phyloP scores from a whole-genome alignment of 2,329 filamentous ascomycete species.

The Fusarium aywerte region DNA sequence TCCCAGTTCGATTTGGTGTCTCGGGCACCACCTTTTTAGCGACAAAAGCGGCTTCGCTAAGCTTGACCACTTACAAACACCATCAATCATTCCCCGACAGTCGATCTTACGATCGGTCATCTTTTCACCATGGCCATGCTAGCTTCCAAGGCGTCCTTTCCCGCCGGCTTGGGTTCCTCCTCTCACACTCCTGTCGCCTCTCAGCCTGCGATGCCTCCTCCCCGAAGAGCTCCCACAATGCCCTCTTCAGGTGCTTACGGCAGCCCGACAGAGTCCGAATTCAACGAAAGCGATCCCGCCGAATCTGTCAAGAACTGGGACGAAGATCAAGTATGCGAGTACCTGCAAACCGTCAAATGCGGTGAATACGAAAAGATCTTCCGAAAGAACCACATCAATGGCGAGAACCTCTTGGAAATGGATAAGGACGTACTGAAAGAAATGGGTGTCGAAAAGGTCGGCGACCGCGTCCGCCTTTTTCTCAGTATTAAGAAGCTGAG shows the following conservation, averaged over 20 bases:
- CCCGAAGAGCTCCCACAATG: conserved; percentile 63
- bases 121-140: conserved; percentile 74
- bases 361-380: conserved; percentile 93
- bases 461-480: conserved; percentile 92
- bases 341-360: conserved; percentile 90
- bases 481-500: conserved; percentile 85
- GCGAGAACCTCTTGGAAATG: conserved; percentile 95
- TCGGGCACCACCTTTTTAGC: conserved; percentile 31
- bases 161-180: conserved; percentile 61
- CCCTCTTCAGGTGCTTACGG: conserved; percentile 67
- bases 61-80: conserved; percentile 6
- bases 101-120: conserved; percentile 16
- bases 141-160: conserved; percentile 78
- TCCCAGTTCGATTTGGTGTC: conserved; percentile 39
- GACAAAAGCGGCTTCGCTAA: conserved; percentile 6
- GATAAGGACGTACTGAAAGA: conserved; percentile 96
- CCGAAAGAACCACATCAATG: conserved; percentile 93
- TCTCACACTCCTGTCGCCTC: conserved; percentile 59
- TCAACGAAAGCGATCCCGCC: conserved; percentile 82
- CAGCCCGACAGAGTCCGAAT: conserved; percentile 92
- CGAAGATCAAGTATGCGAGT: conserved; percentile 90
- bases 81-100: conserved; percentile 3
- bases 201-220: conserved; percentile 62
- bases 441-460: conserved; percentile 98
- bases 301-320: conserved; percentile 88